These are phyloP conservation scores for Hymenoscyphus fructigenus DNA, from an alignment of 2,329 filamentous ascomycete species.

Conservation along the genomic window DNA sequence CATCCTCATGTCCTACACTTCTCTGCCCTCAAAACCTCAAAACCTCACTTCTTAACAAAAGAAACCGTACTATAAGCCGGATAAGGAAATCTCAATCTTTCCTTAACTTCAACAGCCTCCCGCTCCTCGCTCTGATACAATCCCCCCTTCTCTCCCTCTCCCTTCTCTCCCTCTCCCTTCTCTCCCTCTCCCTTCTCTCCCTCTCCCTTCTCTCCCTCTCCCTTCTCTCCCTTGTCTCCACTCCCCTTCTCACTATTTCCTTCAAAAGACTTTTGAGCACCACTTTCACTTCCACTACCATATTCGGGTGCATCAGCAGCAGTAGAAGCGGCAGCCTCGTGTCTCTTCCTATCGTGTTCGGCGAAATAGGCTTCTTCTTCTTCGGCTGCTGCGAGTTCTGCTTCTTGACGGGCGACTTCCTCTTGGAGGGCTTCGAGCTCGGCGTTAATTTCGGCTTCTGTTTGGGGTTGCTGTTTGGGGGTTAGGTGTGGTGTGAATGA, in stretches of 20 bases:
- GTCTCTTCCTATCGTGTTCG: not conserved
- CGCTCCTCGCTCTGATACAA: not conserved
- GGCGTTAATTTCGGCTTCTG: not conserved
- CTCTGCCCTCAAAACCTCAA: not conserved
- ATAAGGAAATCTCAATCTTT: not conserved
- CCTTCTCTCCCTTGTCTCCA: not conserved
- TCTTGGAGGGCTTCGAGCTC: slow-evolving; percentile 1
- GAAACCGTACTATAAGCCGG: not conserved
- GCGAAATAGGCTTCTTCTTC: not conserved
- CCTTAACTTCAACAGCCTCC: not conserved
- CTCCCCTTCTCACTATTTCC: not conserved
- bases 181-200: not conserved
- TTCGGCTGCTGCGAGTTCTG: not conserved
- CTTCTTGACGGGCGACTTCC: not conserved
- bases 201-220: not conserved
- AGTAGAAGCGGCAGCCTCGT: not conserved
- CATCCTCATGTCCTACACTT: no score
- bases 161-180: no score
- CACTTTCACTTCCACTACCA: not conserved
- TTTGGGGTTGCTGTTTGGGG: not conserved
- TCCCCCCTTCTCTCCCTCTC: not conserved
- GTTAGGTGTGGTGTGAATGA: not conserved
- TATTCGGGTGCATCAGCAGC: not conserved
- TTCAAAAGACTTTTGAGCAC: not conserved
- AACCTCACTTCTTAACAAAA: slow-evolving; percentile 3